Evolutionary conservation across 108 stramenopile species (phyloP).

Genomic region (Cyclostephanos tholiformis): DNA sequence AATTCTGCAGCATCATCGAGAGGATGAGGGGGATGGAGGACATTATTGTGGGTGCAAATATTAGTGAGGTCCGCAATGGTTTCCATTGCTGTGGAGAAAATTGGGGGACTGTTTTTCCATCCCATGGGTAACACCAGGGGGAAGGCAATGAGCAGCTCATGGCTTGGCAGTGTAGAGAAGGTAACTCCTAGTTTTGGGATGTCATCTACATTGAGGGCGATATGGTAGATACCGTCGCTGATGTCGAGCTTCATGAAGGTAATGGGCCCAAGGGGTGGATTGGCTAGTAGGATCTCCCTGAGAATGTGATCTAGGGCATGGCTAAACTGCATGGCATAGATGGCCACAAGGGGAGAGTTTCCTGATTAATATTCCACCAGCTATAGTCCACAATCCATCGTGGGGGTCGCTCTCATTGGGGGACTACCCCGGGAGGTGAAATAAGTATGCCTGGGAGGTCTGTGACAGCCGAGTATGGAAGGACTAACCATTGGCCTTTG

Average conservation of each 20-base stretch:
- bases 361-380: too few species aligned
- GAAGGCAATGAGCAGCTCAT: too few species aligned
- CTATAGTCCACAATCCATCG: too few species aligned
- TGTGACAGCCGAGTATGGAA: slow-evolving; percentile 24
- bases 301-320: slow-evolving; percentile 16
- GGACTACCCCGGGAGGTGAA: too few species aligned
- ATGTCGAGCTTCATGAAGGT: background rate
- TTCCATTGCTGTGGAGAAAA: slow-evolving; percentile 12
- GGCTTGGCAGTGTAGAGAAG: too few species aligned
- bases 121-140: too few species aligned
- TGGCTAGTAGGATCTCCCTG: background rate
- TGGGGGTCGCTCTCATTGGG: too few species aligned
- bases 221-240: too few species aligned
- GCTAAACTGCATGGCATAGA: slow-evolving; percentile 21
- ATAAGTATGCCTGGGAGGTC: slow-evolving; percentile 11
- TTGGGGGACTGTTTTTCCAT: too few species aligned
- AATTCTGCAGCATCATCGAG: background rate
- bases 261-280: background rate
- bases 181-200: too few species aligned
- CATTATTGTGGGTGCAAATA: background rate
- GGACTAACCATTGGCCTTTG: slow-evolving; percentile 23
- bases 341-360: slow-evolving; percentile 13
- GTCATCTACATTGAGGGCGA: too few species aligned
- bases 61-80: slow-evolving; percentile 14
- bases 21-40: background rate